Base-by-base conservation (phyloP, 768 basidiomycete genomes). In the Panaeolus cyanescens region DNA sequence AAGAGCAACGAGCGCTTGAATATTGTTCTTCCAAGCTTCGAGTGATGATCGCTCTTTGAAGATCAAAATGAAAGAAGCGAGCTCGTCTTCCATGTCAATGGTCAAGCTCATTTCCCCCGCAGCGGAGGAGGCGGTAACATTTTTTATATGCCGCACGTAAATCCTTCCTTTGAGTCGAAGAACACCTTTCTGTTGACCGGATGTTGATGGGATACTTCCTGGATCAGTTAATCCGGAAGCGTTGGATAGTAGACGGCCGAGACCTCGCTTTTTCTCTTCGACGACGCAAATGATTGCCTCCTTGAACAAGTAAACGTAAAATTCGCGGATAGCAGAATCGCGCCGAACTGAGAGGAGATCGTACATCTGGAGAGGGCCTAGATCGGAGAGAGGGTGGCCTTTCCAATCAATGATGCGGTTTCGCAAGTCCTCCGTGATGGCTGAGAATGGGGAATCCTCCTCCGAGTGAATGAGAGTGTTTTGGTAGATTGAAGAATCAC, bases 221-320 rank as follows among this genome's bases (percentile, higher is more conserved):
- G 80, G 74, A 61, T 88, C 87, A 36, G 80, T 84, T 40, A 84
- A 77, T 3, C 79, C 76, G 4, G 86, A 84, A 0, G 88, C 87
- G 60, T 79, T 83, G 31, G 89, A 88, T 4, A 95, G 80, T 50
- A 95, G 80, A 28, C 90, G 85, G 7, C 90, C 87, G 2, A 95
- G 76, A 0, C 89, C 87, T 25, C 91, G 87, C 69, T 94, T 96
- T 80, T 89, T 93, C 76, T 99, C 96, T 73, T 99, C 96, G 19
- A 92, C 85, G n/a, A 99, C 95, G 73, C 97, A 99, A 62, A 99
- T 95, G 65, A 99, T 92, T 9, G 97, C 97, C 74, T 98, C 95
- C 70, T 90, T 91, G 85, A 98, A 99, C 28, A 99, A 85, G 77
- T 99, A 98, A 62, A 97, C 94, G 71, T 89, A 92, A 75, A 98